These are phyloP conservation scores for Reticulascus tulasneorum DNA, from an alignment of 2,329 filamentous ascomycete genomes.

Conservation along the genomic window DNA sequence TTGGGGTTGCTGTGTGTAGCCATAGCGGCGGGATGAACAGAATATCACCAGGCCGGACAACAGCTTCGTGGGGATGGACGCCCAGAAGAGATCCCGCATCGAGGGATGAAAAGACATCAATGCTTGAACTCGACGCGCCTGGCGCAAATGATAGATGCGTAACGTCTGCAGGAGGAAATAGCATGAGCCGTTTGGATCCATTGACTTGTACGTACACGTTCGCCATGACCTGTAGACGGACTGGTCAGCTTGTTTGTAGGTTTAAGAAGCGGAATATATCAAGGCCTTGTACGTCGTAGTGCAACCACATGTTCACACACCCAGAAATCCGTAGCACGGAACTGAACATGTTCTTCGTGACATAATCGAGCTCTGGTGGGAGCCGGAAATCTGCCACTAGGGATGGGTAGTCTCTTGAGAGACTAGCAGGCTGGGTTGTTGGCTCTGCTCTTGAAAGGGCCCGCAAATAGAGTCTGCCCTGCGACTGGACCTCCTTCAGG, in stretches of 20 bases:
- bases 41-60: slow-evolving; percentile 67
- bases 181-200: slow-evolving; percentile 67
- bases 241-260: too few relatives aligned
- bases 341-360: slow-evolving; percentile 65
- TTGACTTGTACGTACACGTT: slow-evolving; percentile 79
- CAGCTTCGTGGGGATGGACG: slow-evolving; percentile 64
- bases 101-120: slow-evolving; percentile 62
- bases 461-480: slow-evolving; percentile 70
- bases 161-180: slow-evolving; percentile 78
- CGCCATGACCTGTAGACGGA: slow-evolving; percentile 75
- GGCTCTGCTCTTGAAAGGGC: slow-evolving; percentile 69
- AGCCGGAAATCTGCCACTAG: slow-evolving; percentile 68
- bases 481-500: slow-evolving; percentile 53
- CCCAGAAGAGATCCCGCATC: slow-evolving; percentile 31
- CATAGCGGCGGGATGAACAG: slow-evolving; percentile 80
- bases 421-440: slow-evolving; percentile 63
- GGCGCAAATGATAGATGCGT: slow-evolving; percentile 65
- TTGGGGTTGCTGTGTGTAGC: slow-evolving; percentile 70
- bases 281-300: slow-evolving; percentile 65
- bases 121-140: slow-evolving; percentile 74
- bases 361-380: slow-evolving; percentile 56
- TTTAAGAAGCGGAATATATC: too few relatives aligned
- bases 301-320: slow-evolving; percentile 81
- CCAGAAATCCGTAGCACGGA: slow-evolving; percentile 78
- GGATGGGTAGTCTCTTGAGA: slow-evolving; percentile 67